Evolutionary conservation across 345 rosid genomes (phyloP).

Genomic region (Eucalyptus dawsonii): DNA sequence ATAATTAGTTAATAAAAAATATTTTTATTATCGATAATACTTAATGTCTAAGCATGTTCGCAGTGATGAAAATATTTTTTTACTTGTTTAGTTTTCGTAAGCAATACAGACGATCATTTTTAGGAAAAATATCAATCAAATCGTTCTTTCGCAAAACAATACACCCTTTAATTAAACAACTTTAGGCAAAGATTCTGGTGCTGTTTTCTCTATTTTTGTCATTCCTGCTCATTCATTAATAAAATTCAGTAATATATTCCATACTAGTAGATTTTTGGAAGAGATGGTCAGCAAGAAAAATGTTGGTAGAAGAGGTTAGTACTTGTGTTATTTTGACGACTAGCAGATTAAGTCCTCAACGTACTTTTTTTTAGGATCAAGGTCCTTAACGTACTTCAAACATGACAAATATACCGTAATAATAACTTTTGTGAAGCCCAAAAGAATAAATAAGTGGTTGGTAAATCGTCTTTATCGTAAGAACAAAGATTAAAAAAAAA

Average conservation of each 20-base stretch:
- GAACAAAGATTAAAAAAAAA: background rate
- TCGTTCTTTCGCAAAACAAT: no score
- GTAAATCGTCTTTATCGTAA: background rate
- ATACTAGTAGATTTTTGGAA: background rate
- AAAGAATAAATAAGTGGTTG: background rate
- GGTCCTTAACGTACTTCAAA: background rate
- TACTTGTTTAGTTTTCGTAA: no score
- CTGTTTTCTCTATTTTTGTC: background rate
- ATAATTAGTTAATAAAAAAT: no score
- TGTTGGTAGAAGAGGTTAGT: background rate
- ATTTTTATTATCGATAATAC: no score
- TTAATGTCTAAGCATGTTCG: background rate
- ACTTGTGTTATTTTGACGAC: background rate
- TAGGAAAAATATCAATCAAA: no score
- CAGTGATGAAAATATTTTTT: no score
- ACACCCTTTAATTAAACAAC: background rate
- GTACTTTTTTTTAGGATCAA: background rate
- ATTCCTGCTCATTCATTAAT: background rate
- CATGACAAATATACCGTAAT: background rate
- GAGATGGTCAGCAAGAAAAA: background rate
- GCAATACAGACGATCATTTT: no score
- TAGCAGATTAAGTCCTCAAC: background rate
- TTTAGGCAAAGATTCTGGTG: background rate
- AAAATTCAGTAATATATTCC: background rate
- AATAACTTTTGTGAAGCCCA: background rate